Base-by-base conservation (phyloP, 108 stramenopile species). In the Craspedostauros australis region DNA sequence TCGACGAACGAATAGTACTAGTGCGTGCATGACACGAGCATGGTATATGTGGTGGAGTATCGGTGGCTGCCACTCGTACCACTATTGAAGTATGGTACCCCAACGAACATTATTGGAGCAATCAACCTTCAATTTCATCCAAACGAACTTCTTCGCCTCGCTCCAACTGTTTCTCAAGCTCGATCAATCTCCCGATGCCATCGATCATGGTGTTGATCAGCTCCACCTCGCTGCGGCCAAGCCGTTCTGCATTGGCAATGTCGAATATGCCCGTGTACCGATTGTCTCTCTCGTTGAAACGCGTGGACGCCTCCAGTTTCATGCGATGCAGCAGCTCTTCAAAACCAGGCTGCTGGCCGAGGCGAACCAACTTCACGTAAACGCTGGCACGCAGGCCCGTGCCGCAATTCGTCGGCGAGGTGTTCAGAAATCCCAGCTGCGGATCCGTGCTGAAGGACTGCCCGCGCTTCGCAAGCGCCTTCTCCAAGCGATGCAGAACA, bases 121-220 rank as follows among this genome's bases (percentile, higher is more conserved):
- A n/a, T n/a, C n/a, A n/a, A n/a, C n/a, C n/a, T n/a, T n/a, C n/a
- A n/a, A 48, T 40, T 21, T 66, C 69, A 31, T 77, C 55, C 16
- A 77, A 54, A 39, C 83, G 57, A 29, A 86, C 64, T n/a, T 34
- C 44, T 50, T 87, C 86, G 7, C 86, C 86, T 2, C 42, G 49
- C 29, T 83, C 86, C 15, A 87, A 47, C 25, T 52, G 60, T 56
- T 79, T 86, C 63, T 94, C 93, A 54, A 91, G 54, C 41, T 84
- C 73, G 44, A 92, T 89, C 72, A 94, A 57, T 27, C 72, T 80
- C 4, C 74, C 75, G 23, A 94, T 90, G 9, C 93, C 93, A 24
- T 92, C 86, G 29, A 94, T 89, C 93, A 94, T 94, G 31, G 80
- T 54, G 57, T 94, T 91, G 50, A 94, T 88, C 39, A 92, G 64